Evolutionary conservation across 495 filamentous ascomycete genomes (phyloP).

Genomic region (Corynascus novoguineensis): DNA sequence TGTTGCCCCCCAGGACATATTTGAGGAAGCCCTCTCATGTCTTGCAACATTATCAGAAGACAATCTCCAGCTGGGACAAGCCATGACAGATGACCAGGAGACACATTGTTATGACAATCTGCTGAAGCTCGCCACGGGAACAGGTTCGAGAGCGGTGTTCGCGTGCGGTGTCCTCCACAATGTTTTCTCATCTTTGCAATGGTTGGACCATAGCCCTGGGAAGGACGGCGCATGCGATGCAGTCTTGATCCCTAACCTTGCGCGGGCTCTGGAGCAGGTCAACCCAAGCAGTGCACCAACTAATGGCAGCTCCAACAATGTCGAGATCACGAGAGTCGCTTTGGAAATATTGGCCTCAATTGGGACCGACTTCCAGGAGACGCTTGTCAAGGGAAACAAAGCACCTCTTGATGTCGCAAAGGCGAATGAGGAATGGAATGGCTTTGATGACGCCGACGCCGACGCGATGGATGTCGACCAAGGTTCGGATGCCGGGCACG

Average conservation of each 20-base stretch:
- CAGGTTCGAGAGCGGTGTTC: slow-evolving; percentile 36
- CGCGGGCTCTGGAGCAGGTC: slow-evolving; percentile 32
- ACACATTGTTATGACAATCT: slow-evolving; percentile 37
- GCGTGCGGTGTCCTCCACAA: slow-evolving; percentile 52
- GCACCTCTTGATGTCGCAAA: slow-evolving; percentile 15
- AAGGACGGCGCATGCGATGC: slow-evolving; percentile 45
- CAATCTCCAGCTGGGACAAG: slow-evolving; percentile 40
- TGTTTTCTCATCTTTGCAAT: slow-evolving; percentile 41
- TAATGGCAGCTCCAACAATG: slow-evolving; percentile 28
- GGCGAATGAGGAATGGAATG: slow-evolving; percentile 27
- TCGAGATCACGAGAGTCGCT: slow-evolving; percentile 42
- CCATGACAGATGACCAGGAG: slow-evolving; percentile 36
- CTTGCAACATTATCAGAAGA: slow-evolving; percentile 53
- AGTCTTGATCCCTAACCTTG: slow-evolving; percentile 40
- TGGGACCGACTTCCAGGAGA: slow-evolving; percentile 47
- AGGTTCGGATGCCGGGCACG: slow-evolving; percentile 32
- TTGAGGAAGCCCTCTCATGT: slow-evolving; percentile 46
- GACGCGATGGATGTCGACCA: slow-evolving; percentile 30
- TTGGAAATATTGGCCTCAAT: slow-evolving; percentile 56
- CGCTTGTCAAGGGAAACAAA: slow-evolving; percentile 36
- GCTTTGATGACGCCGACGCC: slow-evolving; percentile 30
- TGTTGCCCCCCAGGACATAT: slow-evolving; percentile 29
- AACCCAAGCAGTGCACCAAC: slow-evolving; percentile 18
- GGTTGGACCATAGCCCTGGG: slow-evolving; percentile 45
- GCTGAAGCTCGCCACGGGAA: slow-evolving; percentile 29